Base-by-base conservation (phyloP, 495 filamentous ascomycete genomes). In the Neohortaea acidophila region DNA sequence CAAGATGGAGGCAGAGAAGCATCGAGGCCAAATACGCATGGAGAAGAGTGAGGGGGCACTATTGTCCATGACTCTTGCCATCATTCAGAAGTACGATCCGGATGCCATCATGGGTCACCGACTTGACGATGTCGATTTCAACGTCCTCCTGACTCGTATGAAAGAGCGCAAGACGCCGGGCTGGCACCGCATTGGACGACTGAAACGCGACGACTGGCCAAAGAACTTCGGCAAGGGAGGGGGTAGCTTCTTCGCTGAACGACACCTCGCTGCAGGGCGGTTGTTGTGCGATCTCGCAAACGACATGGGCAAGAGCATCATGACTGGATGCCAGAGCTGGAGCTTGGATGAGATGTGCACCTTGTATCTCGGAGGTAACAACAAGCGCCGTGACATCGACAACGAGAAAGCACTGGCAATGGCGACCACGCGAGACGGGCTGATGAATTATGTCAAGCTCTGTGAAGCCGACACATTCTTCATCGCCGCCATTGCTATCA, bases 261-360 rank as follows among this genome's bases (percentile, higher is more conserved):
- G 87, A 44, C 81, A 91, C 56, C 58, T 96, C 28, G 81, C 91
- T 51, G 72, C 86, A 41, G 89, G 89, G 30, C 76, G 89, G 44
- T 64, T 97, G 36, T 67, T 94, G 34, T 96, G 91, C 55, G 89
- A 97, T 67, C 66, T 94, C 39, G 84, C 77, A 26, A 97, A 97
- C 52, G 89, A 97, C 44, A 81, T 91, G 55, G 89, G 89, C 58
- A 94, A 94, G 61, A 68, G 70, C 57, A 52, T 87, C 33, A 96
- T 93, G 85, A 80, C 72, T 44, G 91, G 91, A 64, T 97, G 89
- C 55, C 85, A 93, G 55, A 89, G 84, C 3, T 97, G 91, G 91
- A 93, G 77, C 60, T 66, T 97, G 57, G 89, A 84, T 0, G 89
- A 97, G 59, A 97, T 97, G 82, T 92, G 84, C 58, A 79, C 75